Conservation (phyloP, 140 eudicot species). For the Bidens hawaiensis region DNA sequence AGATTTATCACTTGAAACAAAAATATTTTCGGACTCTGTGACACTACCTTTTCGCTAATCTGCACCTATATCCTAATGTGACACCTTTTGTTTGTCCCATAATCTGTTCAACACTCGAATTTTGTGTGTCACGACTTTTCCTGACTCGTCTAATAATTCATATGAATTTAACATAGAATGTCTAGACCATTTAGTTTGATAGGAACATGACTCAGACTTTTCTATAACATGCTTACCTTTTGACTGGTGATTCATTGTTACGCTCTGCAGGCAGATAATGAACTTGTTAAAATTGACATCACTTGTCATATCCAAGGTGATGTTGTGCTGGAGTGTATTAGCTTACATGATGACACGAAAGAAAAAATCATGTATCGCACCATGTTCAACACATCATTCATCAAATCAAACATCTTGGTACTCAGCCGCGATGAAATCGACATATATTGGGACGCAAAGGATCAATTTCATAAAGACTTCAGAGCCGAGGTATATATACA, state of each 20-base stretch:
- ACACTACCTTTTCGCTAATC: too few relatives aligned
- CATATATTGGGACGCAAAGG: slow-evolving; percentile 55
- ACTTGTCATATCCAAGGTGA: slow-evolving; percentile 75
- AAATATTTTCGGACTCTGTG: too few relatives aligned
- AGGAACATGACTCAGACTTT: background rate
- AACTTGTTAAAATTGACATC: slow-evolving; percentile 64
- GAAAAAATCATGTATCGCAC: slow-evolving; percentile 64
- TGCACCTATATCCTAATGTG: too few relatives aligned
- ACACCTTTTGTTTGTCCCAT: too few relatives aligned
- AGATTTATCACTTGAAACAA: too few relatives aligned
- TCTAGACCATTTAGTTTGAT: background rate
- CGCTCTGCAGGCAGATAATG: slow-evolving; percentile 64
- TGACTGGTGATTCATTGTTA: background rate
- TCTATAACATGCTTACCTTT: slow-evolving; percentile 4
- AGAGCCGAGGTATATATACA: slow-evolving; percentile 77
- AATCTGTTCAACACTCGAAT: too few relatives aligned
- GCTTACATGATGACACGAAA: slow-evolving; percentile 44
- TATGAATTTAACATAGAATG: background rate
- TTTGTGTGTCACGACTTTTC: background rate
- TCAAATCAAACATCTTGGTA: slow-evolving; percentile 57
- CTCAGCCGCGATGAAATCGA: slow-evolving; percentile 74
- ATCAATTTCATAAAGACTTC: slow-evolving; percentile 63
- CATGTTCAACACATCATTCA: slow-evolving; percentile 81
- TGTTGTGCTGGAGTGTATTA: slow-evolving; percentile 76
- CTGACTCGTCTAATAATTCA: background rate